Conservation (phyloP, 805 yeast species). For the Kodamaea nitidulidarum region DNA sequence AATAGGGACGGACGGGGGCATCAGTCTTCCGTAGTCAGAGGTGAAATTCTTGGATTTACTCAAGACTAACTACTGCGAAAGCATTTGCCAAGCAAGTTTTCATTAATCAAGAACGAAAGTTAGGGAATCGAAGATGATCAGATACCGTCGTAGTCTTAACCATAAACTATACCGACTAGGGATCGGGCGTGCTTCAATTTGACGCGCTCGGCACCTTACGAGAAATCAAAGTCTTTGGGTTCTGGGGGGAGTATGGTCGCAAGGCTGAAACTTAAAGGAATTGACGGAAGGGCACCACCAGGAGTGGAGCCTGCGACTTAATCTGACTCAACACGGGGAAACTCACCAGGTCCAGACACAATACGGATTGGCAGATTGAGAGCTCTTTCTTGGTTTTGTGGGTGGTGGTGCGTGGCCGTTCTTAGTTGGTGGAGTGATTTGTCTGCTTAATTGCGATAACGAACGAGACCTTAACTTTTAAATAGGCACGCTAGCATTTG, state of each 20-base stretch:
- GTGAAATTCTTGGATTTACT: slow-evolving; percentile 45
- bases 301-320: too few species aligned
- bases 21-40: slow-evolving; percentile 44
- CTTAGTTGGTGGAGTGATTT: slow-evolving; percentile 32
- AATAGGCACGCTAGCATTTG: too few species aligned
- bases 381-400: slow-evolving; percentile 3
- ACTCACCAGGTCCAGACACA: slow-evolving; percentile 5
- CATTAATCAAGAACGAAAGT: slow-evolving; percentile 46
- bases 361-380: slow-evolving; percentile 2
- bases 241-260: slow-evolving; percentile 47
- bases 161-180: slow-evolving; percentile 41
- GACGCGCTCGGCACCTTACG: slow-evolving; percentile 42
- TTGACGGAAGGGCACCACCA: too few species aligned
- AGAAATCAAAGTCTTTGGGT: slow-evolving; percentile 43
- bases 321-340: slow-evolving; percentile 5
- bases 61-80: slow-evolving; percentile 46
- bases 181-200: slow-evolving; percentile 38
- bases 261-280: slow-evolving; percentile 4
- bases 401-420: slow-evolving; percentile 4
- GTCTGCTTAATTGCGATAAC: slow-evolving; percentile 49
- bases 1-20: slow-evolving; percentile 29
- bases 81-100: slow-evolving; percentile 47
- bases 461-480: slow-evolving; percentile 13
- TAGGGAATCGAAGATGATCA: slow-evolving; percentile 47
- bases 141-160: slow-evolving; percentile 41